Evolutionary conservation across 768 basidiomycete genomes (phyloP).

Genomic region (Mycena latifolia): DNA sequence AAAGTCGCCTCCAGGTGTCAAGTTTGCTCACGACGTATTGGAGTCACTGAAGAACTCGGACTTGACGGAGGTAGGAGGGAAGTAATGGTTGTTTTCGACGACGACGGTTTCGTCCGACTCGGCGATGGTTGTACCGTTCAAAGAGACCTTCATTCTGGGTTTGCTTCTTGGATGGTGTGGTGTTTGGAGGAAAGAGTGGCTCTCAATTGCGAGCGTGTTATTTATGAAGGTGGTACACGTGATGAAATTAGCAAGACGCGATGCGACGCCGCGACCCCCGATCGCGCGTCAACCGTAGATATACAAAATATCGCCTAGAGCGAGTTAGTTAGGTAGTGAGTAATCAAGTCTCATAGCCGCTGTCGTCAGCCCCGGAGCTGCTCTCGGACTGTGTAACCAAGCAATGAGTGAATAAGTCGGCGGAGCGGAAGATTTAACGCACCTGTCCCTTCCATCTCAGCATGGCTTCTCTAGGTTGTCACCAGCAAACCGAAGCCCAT

Average conservation of each 20-base stretch:
- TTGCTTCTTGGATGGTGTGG: not conserved
- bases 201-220: not conserved
- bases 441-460: slow-evolving; percentile 56
- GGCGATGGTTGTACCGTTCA: slow-evolving; percentile 67
- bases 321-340: not conserved
- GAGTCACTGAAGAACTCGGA: slow-evolving; percentile 62
- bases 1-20: too few relatives aligned
- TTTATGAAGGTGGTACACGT: slow-evolving; percentile 14
- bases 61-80: slow-evolving; percentile 69
- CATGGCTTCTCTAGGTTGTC: slow-evolving; percentile 53
- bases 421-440: slow-evolving; percentile 13
- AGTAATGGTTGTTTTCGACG: slow-evolving; percentile 81
- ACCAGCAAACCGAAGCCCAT: slow-evolving; percentile 54
- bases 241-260: slow-evolving; percentile 30
- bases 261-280: not conserved
- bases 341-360: slow-evolving; percentile 16
- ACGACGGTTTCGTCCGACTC: slow-evolving; percentile 65
- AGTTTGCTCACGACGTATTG: slow-evolving; percentile 59
- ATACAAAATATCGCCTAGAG: not conserved
- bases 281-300: not conserved
- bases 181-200: not conserved
- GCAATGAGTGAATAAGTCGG: not conserved
- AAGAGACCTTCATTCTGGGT: slow-evolving; percentile 60
- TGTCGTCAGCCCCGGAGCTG: not conserved
- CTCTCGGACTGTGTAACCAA: not conserved